Evolutionary conservation across 2,329 filamentous ascomycete genomes (phyloP).

Genomic region (Penicillium sumatraense): DNA sequence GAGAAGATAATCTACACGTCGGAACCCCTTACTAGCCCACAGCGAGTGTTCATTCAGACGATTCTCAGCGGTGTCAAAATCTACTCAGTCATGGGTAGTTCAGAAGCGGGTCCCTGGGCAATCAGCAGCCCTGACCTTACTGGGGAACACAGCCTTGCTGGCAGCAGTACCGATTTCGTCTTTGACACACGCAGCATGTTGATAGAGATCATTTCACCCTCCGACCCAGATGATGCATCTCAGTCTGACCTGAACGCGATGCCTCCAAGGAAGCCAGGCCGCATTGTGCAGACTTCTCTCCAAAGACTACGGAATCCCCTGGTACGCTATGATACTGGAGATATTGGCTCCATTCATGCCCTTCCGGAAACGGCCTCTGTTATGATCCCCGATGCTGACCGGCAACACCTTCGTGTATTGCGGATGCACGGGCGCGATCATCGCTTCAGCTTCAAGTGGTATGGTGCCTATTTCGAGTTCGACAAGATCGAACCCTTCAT

Average conservation of each 20-base stretch:
- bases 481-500: conserved; percentile 31
- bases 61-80: conserved; percentile 42
- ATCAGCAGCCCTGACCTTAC: conserved; percentile 25
- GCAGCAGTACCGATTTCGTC: conserved; percentile 29
- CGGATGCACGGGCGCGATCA: conserved; percentile 49
- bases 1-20: conserved; percentile 54
- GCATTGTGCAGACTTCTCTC: conserved; percentile 50
- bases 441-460: conserved; percentile 51
- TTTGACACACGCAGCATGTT: conserved; percentile 41
- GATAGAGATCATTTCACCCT: conserved; percentile 44
- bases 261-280: conserved; percentile 39
- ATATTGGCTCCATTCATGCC: conserved; percentile 47
- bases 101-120: conserved; percentile 50
- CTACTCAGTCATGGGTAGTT: conserved; percentile 48
- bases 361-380: conserved; percentile 27
- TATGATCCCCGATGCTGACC: conserved; percentile 24
- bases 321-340: conserved; percentile 51
- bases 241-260: conserved; percentile 14
- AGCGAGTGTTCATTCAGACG: conserved; percentile 36
- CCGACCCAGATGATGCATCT: conserved; percentile 1
- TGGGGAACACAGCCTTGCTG: not conserved
- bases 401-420: conserved; percentile 37
- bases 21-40: conserved; percentile 41
- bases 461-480: conserved; percentile 46
- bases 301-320: conserved; percentile 50